phyloP scores from a whole-genome alignment of 768 basidiomycete genomes.

The Arthromyces matolae region DNA sequence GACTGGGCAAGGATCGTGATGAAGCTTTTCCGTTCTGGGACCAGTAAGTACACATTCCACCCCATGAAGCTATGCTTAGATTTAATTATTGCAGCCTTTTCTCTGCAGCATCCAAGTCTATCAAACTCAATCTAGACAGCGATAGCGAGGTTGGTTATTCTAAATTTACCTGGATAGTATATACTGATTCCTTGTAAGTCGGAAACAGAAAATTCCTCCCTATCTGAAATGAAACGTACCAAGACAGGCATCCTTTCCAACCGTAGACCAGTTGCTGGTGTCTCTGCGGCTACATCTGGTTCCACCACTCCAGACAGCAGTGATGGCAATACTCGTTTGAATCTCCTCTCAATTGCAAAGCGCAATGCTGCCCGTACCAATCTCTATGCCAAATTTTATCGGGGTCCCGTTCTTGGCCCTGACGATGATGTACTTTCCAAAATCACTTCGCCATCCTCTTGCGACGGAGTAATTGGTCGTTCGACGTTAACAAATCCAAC shows the following conservation, averaged over 20 bases:
- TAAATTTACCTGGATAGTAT: no score
- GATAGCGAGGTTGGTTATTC: slow-evolving; percentile 49
- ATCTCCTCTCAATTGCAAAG: slow-evolving; percentile 63
- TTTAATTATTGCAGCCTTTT: slow-evolving; percentile 59
- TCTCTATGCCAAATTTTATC: slow-evolving; percentile 80
- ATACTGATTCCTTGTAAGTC: background rate
- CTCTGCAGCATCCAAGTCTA: slow-evolving; percentile 76
- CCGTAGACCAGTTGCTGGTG: slow-evolving; percentile 52
- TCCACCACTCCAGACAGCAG: slow-evolving; percentile 34
- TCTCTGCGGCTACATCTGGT: slow-evolving; percentile 47
- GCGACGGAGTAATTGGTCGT: no score
- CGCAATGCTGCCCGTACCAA: slow-evolving; percentile 70
- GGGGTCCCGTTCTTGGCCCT: slow-evolving; percentile 66
- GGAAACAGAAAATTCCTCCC: slow-evolving; percentile 1
- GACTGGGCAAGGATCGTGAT: slow-evolving; percentile 89
- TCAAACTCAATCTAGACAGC: slow-evolving; percentile 63
- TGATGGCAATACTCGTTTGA: slow-evolving; percentile 34
- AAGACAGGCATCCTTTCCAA: slow-evolving; percentile 75
- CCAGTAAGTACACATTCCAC: slow-evolving; percentile 62
- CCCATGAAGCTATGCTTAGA: background rate
- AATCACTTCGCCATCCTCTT: no score
- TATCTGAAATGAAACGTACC: slow-evolving; percentile 40
- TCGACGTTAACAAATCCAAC: no score
- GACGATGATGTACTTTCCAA: slow-evolving; percentile 25
- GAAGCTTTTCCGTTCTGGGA: slow-evolving; percentile 99